These are phyloP conservation scores for Knoxia roxburghii DNA, from an alignment of 257 asterid genomes.

Conservation along the genomic window DNA sequence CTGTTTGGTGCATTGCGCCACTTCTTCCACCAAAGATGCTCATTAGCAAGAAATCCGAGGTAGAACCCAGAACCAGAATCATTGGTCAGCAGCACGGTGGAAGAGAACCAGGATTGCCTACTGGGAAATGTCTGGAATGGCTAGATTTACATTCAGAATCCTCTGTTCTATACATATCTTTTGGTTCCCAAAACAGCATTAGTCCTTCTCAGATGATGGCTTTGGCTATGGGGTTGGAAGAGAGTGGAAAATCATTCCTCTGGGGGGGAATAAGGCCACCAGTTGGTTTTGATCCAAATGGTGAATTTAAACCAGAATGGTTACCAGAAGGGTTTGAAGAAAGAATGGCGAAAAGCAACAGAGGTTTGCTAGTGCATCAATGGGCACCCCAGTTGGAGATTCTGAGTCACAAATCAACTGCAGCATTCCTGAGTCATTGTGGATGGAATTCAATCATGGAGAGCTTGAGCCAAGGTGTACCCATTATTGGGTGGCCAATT, in stretches of 20 bases:
- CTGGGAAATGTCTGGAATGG: constrained; percentile 68
- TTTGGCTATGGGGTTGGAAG: constrained; percentile 70
- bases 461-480: constrained; percentile 86
- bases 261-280: constrained; percentile 97
- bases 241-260: constrained; percentile 49
- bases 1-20: constrained; percentile 84
- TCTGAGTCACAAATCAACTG: constrained; percentile 60
- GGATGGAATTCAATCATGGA: constrained; percentile 92
- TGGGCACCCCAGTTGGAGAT: constrained; percentile 98
- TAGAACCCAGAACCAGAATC: neutral
- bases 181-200: constrained; percentile 93
- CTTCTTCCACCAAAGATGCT: constrained; percentile 59
- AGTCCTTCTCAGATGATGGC: constrained; percentile 78
- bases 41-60: neutral
- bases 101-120: constrained; percentile 53
- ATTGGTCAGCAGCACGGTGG: constrained; percentile 47
- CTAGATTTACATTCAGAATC: constrained; percentile 33
- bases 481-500: constrained; percentile 88
- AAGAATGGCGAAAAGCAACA: constrained; percentile 20
- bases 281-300: constrained; percentile 38
- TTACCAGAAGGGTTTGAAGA: constrained; percentile 57
- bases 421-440: constrained; percentile 77
- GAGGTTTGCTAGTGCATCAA: constrained; percentile 54
- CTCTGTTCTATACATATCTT: constrained; percentile 70
- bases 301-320: constrained; percentile 65